Evolutionary conservation across 2,329 filamentous ascomycete species (phyloP), one percentile per base, ranked within the genome.

Genomic region (Seiridium cupressi): DNA sequence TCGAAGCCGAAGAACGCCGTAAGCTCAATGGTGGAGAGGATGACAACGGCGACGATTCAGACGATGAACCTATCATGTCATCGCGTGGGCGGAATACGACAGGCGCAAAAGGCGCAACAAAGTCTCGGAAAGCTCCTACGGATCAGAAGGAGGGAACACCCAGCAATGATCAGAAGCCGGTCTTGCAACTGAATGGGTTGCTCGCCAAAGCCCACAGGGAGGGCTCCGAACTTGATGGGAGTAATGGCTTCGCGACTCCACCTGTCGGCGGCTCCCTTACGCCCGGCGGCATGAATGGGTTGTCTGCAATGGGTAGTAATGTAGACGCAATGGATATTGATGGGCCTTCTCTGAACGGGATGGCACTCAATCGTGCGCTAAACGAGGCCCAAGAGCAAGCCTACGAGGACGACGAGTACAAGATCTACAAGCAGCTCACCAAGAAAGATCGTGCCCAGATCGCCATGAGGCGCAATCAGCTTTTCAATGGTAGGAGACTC

Each of bases 51-150:
- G 94, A 97, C 61, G 94, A 97, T 74, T 97, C 93, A 66, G 94
- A 98, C 69, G 94, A 98, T 72, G 93, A 97, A 75, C 95, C 95
- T 7, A 98, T 99, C 70, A 98, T 98, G 91, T 95, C 95, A 60
- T 97, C 94, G 55, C 87, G 95, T 65, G 95, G 95, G 57, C 89
- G 95, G 49, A 97, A 94, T 73, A 91, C 93, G 13, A 91, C 89
- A 5, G 87, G 86, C 36, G 90, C 91, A 66, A 93, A 91, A 71
- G 89, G 92, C 31, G 49, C 49, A 11, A 87, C 88, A 63, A 94
- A 89, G 68, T 88, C 89, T 26, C 86, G 92, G 56, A 94, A 92
- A 69, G 89, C 90, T 3, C 87, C 86, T 31, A 81, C 85, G 53
- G 89, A 90, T 60, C 86, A 87, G 64, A 89, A 90, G 64, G 92